phyloP scores from a whole-genome alignment of 1,284 basidiomycete species.

The Mycena sp. region DNA sequence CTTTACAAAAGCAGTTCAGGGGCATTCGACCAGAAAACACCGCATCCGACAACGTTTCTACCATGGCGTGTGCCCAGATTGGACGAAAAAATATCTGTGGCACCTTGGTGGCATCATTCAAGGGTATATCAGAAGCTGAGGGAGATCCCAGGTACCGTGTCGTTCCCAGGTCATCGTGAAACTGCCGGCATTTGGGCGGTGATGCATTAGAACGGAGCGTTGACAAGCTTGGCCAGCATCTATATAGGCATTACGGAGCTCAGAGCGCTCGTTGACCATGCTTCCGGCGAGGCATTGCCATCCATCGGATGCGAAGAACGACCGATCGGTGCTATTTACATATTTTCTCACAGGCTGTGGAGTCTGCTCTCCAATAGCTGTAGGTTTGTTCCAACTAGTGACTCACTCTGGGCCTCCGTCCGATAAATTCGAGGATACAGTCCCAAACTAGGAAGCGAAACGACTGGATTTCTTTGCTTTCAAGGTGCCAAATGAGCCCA shows the following conservation, averaged over 20 bases:
- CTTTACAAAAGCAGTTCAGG: too few species aligned
- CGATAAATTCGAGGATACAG: too few species aligned
- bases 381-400: too few species aligned
- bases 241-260: background rate
- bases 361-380: background rate
- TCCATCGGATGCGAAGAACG: constrained; percentile 13
- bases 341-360: background rate
- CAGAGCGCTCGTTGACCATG: background rate
- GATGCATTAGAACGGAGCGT: background rate
- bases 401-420: too few species aligned
- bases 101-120: too few species aligned
- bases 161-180: constrained; percentile 19
- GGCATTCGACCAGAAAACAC: too few species aligned
- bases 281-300: constrained; percentile 1
- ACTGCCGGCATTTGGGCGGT: constrained; percentile 20
- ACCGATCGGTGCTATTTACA: constrained; percentile 1
- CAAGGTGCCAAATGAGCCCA: too few species aligned
- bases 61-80: too few species aligned
- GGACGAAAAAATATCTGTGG: too few species aligned
- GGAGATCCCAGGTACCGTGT: background rate
- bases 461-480: too few species aligned
- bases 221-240: background rate
- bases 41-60: too few species aligned
- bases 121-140: background rate
- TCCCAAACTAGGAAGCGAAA: too few species aligned